phyloP scores from a whole-genome alignment of 2,329 filamentous ascomycete species.

The Neurospora crassa region DNA sequence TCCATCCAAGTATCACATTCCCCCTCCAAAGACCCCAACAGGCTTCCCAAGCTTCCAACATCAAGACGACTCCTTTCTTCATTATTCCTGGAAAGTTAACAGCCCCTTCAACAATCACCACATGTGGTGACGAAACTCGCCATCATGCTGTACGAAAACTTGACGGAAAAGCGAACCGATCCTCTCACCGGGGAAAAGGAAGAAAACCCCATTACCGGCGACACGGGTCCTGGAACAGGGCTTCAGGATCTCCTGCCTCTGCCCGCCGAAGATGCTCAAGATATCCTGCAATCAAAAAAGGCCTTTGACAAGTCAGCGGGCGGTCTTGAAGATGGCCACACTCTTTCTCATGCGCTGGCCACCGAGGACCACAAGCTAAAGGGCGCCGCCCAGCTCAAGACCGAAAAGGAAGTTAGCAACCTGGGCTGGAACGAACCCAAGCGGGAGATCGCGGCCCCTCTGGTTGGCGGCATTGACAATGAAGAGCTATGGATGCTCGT shows the following conservation, averaged over 20 bases:
- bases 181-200: constrained; percentile 3
- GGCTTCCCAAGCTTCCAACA: neutral
- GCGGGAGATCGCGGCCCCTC: constrained; percentile 42
- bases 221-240: constrained; percentile 15
- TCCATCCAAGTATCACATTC: neutral
- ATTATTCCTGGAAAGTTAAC: neutral
- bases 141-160: neutral
- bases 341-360: constrained; percentile 34
- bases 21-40: neutral
- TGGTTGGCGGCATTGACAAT: constrained; percentile 60
- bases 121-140: neutral
- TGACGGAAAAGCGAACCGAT: neutral
- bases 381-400: constrained; percentile 36
- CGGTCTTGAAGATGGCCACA: constrained; percentile 21
- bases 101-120: neutral
- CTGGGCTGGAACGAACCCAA: constrained; percentile 60
- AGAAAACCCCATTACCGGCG: constrained; percentile 11
- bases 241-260: constrained; percentile 25
- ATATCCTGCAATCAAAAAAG: constrained; percentile 5
- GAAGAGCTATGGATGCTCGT: constrained; percentile 66
- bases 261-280: constrained; percentile 21
- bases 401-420: constrained; percentile 50
- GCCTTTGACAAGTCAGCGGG: constrained; percentile 10
- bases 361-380: constrained; percentile 32
- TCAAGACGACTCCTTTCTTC: neutral